Conservation (phyloP, 73 alveolate species). For the Symbiodinium pilosum region DNA sequence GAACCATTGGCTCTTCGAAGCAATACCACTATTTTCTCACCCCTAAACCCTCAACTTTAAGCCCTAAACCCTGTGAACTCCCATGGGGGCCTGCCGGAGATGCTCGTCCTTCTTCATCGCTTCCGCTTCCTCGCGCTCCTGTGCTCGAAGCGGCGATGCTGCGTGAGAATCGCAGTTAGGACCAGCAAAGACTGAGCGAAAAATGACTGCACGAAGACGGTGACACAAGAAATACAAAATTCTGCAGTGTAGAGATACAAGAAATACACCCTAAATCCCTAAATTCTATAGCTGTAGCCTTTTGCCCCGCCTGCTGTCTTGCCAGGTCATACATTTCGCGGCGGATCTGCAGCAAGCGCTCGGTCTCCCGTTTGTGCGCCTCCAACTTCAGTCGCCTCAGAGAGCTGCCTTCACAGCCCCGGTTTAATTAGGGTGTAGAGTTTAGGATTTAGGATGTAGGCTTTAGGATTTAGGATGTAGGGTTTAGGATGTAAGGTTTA, state of each 20-base stretch:
- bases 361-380: constrained; percentile 1
- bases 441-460: background rate
- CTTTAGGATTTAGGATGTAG: background rate
- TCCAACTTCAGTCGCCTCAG: background rate
- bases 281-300: background rate
- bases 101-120: background rate
- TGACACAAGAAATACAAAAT: too few relatives aligned
- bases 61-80: background rate
- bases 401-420: too few relatives aligned
- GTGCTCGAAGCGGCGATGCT: too few relatives aligned
- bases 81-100: background rate
- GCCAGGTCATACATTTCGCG: background rate
- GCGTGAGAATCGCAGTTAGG: too few relatives aligned
- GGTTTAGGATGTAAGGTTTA: background rate
- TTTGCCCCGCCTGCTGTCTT: background rate
- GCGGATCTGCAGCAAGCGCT: constrained; percentile 1
- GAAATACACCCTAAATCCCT: background rate
- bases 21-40: too few relatives aligned
- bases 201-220: too few relatives aligned
- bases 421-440: background rate
- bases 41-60: background rate
- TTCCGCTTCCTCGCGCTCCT: background rate
- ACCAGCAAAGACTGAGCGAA: too few relatives aligned
- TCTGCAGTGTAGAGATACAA: too few relatives aligned
- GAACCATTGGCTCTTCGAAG: too few relatives aligned